A percentile compares a stretch with the other conserved stretches of the same genome.
phyloP scores from a whole-genome alignment of 768 basidiomycete species.

The Leccinum subgranulosum region DNA sequence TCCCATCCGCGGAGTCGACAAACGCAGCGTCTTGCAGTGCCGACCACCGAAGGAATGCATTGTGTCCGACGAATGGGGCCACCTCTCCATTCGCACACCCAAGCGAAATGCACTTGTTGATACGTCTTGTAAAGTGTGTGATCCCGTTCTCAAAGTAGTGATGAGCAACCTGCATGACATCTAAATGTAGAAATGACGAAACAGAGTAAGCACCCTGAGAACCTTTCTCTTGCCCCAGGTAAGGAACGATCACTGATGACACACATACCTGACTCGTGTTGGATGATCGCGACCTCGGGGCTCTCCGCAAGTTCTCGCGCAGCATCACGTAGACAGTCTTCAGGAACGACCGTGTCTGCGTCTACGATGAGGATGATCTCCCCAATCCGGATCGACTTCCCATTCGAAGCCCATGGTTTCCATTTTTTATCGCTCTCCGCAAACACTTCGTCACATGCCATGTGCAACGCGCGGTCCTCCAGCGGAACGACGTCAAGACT shows the following conservation, averaged over 20 bases:
- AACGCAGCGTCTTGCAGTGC: slow-evolving; percentile 86
- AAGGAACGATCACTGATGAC: slow-evolving; percentile 20
- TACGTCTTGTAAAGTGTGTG: slow-evolving; percentile 82
- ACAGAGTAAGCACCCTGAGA: neutral
- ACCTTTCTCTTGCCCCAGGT: neutral
- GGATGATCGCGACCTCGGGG: slow-evolving; percentile 73
- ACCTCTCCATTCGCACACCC: slow-evolving; percentile 78
- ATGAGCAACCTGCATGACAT: slow-evolving; percentile 87
- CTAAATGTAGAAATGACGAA: slow-evolving; percentile 28
- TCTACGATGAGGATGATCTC: slow-evolving; percentile 82
- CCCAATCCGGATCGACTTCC: slow-evolving; percentile 69
- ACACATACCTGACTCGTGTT: slow-evolving; percentile 77
- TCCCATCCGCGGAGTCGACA: slow-evolving; percentile 44
- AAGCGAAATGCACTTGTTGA: slow-evolving; percentile 81
- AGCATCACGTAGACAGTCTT: slow-evolving; percentile 89
- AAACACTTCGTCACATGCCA: slow-evolving; percentile 73
- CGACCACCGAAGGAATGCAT: slow-evolving; percentile 87
- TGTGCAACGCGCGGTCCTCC: slow-evolving; percentile 68
- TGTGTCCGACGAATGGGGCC: slow-evolving; percentile 78
- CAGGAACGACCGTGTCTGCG: slow-evolving; percentile 85
- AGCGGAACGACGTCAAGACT: slow-evolving; percentile 42
- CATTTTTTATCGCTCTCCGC: slow-evolving; percentile 54
- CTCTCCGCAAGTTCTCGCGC: slow-evolving; percentile 74
- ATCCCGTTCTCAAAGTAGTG: slow-evolving; percentile 93
- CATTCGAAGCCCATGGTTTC: slow-evolving; percentile 78